Evolutionary conservation across 805 yeast species (phyloP).

Genomic region (Jamesozyma hellenica): DNA sequence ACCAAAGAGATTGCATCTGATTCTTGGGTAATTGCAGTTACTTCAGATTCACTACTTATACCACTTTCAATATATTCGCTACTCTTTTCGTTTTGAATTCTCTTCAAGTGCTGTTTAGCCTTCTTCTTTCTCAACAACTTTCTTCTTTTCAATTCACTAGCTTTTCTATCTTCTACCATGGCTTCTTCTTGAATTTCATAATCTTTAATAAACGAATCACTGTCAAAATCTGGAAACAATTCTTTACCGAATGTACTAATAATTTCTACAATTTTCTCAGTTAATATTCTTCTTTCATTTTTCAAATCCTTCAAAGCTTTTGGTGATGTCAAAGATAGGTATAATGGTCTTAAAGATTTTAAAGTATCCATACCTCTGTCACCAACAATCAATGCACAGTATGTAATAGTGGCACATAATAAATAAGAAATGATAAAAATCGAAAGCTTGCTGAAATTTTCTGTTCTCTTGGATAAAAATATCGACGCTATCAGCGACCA

Average conservation of each 20-base stretch:
- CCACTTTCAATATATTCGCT: constrained; percentile 3
- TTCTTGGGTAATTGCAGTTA: constrained; percentile 33
- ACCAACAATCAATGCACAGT: constrained; percentile 84
- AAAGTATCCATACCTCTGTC: constrained; percentile 87
- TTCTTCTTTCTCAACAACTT: constrained; percentile 25
- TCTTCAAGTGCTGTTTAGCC: constrained; percentile 4
- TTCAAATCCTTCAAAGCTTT: constrained; percentile 50
- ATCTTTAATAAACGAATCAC: constrained; percentile 21
- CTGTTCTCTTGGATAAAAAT: constrained; percentile 16
- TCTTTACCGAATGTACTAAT: constrained; percentile 78
- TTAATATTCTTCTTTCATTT: constrained; percentile 48
- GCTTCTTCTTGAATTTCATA: constrained; percentile 6
- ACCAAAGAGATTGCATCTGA: constrained; percentile 39
- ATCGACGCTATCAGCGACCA: constrained; percentile 57
- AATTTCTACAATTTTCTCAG: constrained; percentile 63
- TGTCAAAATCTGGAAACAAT: constrained; percentile 75
- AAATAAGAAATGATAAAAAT: constrained; percentile 47
- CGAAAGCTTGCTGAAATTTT: constrained; percentile 24
- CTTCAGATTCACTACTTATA: not conserved
- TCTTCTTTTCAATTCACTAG: constrained; percentile 31
- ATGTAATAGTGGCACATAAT: constrained; percentile 65
- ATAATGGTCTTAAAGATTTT: constrained; percentile 74
- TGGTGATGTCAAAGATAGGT: constrained; percentile 52
- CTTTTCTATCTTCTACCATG: constrained; percentile 27
- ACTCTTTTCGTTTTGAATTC: constrained; percentile 2